Evolutionary conservation across 345 rosid genomes (phyloP).

Genomic region (Eucalyptus brandiana): DNA sequence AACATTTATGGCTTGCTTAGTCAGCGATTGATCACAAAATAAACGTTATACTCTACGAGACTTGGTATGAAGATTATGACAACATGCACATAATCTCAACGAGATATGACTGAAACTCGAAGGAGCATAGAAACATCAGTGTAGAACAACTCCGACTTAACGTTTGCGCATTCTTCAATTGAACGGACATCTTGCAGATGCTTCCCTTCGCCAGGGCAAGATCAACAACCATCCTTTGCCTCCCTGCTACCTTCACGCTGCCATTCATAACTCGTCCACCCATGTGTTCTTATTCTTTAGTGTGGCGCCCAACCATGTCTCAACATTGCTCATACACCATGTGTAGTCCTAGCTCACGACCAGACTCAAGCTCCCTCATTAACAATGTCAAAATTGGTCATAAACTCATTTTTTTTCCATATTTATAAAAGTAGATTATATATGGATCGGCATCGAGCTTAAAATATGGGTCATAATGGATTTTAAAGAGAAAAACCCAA

Average conservation of each 20-base stretch:
- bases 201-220: not conserved
- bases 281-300: not conserved
- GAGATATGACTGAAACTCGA: not conserved
- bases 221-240: not conserved
- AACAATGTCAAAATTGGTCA: rapidly evolving
- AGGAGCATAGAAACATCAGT: not conserved
- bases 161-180: not conserved
- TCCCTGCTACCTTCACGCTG: not conserved
- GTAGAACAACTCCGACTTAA: not conserved
- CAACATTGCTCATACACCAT: not conserved
- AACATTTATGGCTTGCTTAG: not conserved
- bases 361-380: not conserved
- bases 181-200: not conserved
- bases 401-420: no score
- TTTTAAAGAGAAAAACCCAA: not conserved
- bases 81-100: not conserved
- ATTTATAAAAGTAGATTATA: not conserved
- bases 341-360: rapidly evolving
- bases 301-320: not conserved
- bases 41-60: not conserved
- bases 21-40: not conserved
- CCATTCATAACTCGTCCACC: not conserved
- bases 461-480: not conserved
- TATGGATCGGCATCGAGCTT: no score
- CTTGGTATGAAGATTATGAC: not conserved